Conservation (phyloP, 108 stramenopile species). For the Skeletonema tropicum region DNA sequence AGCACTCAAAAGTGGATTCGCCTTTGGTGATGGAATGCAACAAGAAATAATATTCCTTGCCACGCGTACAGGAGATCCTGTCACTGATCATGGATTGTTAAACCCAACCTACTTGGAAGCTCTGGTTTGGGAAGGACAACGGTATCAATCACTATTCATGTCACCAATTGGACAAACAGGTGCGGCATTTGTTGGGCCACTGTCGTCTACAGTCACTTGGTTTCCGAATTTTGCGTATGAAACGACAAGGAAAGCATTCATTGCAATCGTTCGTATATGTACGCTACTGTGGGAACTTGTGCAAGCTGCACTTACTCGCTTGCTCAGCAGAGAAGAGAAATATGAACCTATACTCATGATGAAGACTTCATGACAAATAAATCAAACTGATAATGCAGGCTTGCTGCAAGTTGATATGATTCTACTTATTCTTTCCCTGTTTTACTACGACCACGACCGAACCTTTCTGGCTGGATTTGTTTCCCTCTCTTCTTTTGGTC, state of each 20-base stretch:
- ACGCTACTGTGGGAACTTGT: conserved; percentile 33
- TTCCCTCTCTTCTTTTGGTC: conserved; percentile 12
- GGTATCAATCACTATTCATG: conserved; percentile 66
- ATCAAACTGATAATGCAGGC: neutral
- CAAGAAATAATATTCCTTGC: conserved; percentile 50
- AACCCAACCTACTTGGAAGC: conserved; percentile 84
- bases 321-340: conserved; percentile 19
- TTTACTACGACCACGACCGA: neutral
- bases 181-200: conserved; percentile 45
- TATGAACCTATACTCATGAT: conserved; percentile 25
- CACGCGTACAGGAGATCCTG: conserved; percentile 65
- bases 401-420: neutral
- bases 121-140: conserved; percentile 78
- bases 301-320: neutral
- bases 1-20: conserved; percentile 74
- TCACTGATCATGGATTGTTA: conserved; percentile 77
- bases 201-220: conserved; percentile 37
- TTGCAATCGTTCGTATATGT: conserved; percentile 22
- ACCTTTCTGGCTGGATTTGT: conserved; percentile 13
- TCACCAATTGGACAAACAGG: conserved; percentile 40
- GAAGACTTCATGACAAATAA: conserved; percentile 4
- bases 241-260: conserved; percentile 24
- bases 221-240: conserved; percentile 52
- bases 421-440: neutral
- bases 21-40: conserved; percentile 48